Base-by-base conservation (phyloP, 2,329 filamentous ascomycete species). In the Verticillium tricorpus region DNA sequence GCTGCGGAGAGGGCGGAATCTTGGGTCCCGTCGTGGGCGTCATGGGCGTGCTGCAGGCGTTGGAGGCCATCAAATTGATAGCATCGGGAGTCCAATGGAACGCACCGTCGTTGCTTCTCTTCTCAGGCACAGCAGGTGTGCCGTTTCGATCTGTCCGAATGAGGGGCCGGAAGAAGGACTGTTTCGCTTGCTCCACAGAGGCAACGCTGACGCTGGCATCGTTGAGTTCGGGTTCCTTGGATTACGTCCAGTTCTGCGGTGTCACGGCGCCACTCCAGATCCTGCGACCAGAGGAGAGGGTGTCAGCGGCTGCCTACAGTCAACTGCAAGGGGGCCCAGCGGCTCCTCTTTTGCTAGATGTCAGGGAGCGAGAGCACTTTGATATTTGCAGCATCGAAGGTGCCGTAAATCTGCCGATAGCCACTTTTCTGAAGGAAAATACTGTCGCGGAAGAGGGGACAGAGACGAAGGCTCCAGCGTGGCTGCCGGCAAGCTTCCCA, bases 1-100 rank as follows among this genome's bases (percentile, higher is more conserved):
- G 89, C 63, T 99, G 95, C 70, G 92, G 93, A 50, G 95, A 99
- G 72, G 94, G 93, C 11, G 95, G 95, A 0, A 93, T 99, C 9
- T 70, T 99, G 1, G 95, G 95, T 0, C 93, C 95, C 0, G 93
- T 97, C 0, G 95, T 99, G 0, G 95, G 95, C 0, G 83, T 88
- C 0, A 97, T 99, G 92, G 95, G 95, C 8, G 88, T 97, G 0
- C 77, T 98, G 61, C 95, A 98, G 77, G 94, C 95, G 0, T 79
- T 96, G 1, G 93, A 98, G 76, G 88, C 92, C 0, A 88, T 98
- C 69, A 95, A 96, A 72, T 74, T 97, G n/a, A 82, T 97, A 17
- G 82, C 85, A 0, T 69, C 78, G 34, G 72, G 70, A 3, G 69
- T 68, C 6, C 62, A 69, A 9, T 69, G 69, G 2, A 70, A 75